A percentile compares a stretch with the other conserved stretches of the same genome.
Evolutionary conservation across 306 rosid species (phyloP).

Genomic region (Begonia loranthoides): DNA sequence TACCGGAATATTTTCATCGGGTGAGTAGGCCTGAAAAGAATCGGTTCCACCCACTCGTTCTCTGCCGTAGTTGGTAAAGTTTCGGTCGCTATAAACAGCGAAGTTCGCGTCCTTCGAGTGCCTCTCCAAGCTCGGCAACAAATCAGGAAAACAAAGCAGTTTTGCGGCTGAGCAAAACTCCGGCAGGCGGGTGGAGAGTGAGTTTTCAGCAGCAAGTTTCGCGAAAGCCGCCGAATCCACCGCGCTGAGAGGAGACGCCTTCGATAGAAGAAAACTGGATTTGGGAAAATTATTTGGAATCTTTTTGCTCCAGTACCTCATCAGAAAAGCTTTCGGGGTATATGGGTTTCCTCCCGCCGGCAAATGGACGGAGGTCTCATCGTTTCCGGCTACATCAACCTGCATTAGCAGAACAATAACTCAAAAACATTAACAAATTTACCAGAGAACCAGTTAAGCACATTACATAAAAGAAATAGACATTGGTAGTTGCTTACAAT

Average conservation of each 20-base stretch:
- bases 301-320: conserved; percentile 87
- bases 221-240: conserved; percentile 49
- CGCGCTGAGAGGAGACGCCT: conserved; percentile 62
- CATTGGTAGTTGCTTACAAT: neutral
- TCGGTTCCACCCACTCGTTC: conserved; percentile 56
- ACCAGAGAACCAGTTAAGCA: no score
- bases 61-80: conserved; percentile 83
- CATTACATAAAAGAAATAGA: neutral
- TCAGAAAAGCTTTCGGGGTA: conserved; percentile 51
- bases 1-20: conserved; percentile 29
- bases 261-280: conserved; percentile 48
- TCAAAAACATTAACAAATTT: neutral
- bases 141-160: conserved; percentile 69
- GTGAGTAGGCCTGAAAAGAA: conserved; percentile 67
- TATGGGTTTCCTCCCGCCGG: conserved; percentile 47
- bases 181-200: conserved; percentile 46
- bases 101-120: conserved; percentile 48
- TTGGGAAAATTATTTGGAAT: conserved; percentile 43
- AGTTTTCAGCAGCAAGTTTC: conserved; percentile 41
- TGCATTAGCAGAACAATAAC: conserved; percentile 28
- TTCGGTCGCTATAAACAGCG: conserved; percentile 26
- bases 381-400: conserved; percentile 27
- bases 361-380: conserved; percentile 4
- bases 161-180: conserved; percentile 70
- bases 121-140: conserved; percentile 44